A percentile compares a stretch with the other conserved stretches of the same genome.
These are phyloP conservation scores for Russula earlei DNA, from an alignment of 768 basidiomycete species.

Conservation along the genomic window DNA sequence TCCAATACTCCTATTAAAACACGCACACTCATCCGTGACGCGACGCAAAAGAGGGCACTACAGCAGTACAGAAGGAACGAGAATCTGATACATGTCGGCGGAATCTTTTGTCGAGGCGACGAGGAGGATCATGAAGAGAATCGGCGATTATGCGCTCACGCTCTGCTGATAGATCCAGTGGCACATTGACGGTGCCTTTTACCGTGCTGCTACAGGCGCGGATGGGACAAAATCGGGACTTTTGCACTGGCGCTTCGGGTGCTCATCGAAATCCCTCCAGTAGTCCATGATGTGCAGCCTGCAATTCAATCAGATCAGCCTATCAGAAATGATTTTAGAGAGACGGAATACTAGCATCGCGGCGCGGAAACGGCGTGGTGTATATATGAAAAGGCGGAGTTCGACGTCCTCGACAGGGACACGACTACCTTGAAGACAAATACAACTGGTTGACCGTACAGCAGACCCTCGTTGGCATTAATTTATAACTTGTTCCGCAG, in stretches of 20 bases:
- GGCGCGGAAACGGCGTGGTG: slow-evolving; percentile 29
- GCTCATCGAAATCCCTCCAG: not conserved
- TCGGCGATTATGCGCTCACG: not conserved
- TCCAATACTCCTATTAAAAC: slow-evolving; percentile 28
- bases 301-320: not conserved
- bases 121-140: not conserved
- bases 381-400: slow-evolving; percentile 37
- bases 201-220: not conserved
- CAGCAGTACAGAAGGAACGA: not conserved
- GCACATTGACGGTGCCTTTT: not conserved
- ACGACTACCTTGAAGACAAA: slow-evolving; percentile 35
- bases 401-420: slow-evolving; percentile 34
- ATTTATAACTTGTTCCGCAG: slow-evolving; percentile 30
- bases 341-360: slow-evolving; percentile 31
- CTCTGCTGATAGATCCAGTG: not conserved
- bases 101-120: not conserved
- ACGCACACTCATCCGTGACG: not conserved
- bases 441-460: slow-evolving; percentile 36
- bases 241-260: not conserved
- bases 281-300: slow-evolving; percentile 3
- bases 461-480: slow-evolving; percentile 41
- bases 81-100: slow-evolving; percentile 1
- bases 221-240: not conserved
- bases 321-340: not conserved
- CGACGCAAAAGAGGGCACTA: not conserved